Evolutionary conservation across 2,329 filamentous ascomycete species (phyloP), one percentile per base, ranked within the genome.

Genomic region (Alternaria metachromatica): DNA sequence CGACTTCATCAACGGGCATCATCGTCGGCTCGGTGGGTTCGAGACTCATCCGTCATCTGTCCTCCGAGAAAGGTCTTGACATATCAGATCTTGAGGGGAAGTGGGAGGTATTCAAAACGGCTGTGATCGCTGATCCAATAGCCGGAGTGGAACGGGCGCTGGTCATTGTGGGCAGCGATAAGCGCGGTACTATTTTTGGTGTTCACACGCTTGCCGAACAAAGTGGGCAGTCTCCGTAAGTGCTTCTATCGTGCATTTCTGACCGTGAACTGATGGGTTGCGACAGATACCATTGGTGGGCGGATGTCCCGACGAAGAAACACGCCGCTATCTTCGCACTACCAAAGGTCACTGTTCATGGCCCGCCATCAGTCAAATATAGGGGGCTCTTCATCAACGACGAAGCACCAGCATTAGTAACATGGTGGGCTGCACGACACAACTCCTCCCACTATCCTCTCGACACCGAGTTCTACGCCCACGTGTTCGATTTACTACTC

Each of bases 311-410:
- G 1, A 72, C 84, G 0, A 82, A 84, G 56, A 79, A 83, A 68
- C 83, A 85, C 63, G 74, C 80, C 20, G 80, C 83, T 4, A 85
- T 91, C 50, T 90, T 85, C 65, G 86, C 86, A 10, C 73, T 87
- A n/a, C 78, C 84, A 11, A 81, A 78, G 15, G 82, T 77, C 15
- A 89, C 87, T 62, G 80, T 84, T 0, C 87, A 90, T 69, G 82
- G 81, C 0, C 80, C 87, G 13, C 89, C 89, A 2, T 86, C 84
- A 0, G 85, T 91, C 67, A 89, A 88, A 74, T 91, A 90, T 73
- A 85, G 89, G 18, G 89, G 89, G 2, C 83, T 91, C 69, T 91
- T 91, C 80, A 78, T 92, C 70, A 91, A 91, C 70, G 89, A 91
- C 59, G 89, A 91, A 73, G 86, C 88, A 62, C 89, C 89, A 0